Conservation (phyloP, 23 red algal species). For the Cyanidioschyzon merolae region DNA sequence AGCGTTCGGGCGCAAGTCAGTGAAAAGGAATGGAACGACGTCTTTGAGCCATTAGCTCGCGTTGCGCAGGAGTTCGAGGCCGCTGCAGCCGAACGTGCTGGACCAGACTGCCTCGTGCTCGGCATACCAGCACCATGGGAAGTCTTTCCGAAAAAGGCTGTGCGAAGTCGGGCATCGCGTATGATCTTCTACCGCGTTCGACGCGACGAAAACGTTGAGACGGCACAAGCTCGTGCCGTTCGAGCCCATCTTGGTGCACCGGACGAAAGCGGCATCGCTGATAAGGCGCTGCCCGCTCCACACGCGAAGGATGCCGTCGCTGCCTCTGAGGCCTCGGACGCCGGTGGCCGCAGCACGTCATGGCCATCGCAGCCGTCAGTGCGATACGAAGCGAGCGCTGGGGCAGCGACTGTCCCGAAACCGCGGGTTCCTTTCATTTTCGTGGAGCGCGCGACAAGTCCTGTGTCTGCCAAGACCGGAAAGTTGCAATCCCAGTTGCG, state of each 20-base stretch:
- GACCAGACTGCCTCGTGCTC: not conserved
- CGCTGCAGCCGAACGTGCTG: not conserved
- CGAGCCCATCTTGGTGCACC: not conserved
- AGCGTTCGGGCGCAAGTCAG: not conserved
- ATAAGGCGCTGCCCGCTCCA: not conserved
- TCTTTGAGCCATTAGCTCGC: not conserved
- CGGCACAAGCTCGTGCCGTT: not conserved
- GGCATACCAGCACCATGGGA: not conserved
- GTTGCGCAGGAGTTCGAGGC: not conserved
- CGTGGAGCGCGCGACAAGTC: not conserved
- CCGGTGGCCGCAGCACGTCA: not conserved
- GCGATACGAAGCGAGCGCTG: not conserved
- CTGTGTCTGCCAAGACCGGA: not conserved
- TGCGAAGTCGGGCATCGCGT: not conserved
- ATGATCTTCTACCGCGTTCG: not conserved
- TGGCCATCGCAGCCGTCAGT: not conserved
- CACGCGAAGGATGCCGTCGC: not conserved
- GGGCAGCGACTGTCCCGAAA: not conserved
- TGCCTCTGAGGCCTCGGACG: not conserved
- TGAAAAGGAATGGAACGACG: not conserved
- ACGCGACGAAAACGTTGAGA: not conserved
- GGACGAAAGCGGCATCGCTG: not conserved
- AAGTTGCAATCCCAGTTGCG: not conserved
- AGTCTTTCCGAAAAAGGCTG: not conserved
- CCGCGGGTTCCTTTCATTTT: constrained; percentile 4